phyloP scores from a whole-genome alignment of 192 early-diverging fungal species.

The Coemansia sp. region DNA sequence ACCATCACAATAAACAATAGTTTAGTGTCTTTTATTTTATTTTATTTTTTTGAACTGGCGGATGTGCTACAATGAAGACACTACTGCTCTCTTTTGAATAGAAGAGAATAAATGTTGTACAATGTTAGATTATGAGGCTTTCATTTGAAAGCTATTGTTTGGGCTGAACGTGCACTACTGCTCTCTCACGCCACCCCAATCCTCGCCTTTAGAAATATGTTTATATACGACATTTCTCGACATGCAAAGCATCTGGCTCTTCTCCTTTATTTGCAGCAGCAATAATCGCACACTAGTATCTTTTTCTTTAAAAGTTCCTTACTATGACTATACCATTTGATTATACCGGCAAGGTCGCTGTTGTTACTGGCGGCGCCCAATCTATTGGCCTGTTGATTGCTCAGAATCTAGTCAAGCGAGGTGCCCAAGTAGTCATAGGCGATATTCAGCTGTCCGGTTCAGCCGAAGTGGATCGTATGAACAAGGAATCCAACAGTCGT shows the following conservation, averaged over 20 bases:
- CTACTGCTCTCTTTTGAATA: neutral
- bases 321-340: slow-evolving; percentile 1
- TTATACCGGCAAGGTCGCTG: slow-evolving; percentile 58
- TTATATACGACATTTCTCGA: neutral
- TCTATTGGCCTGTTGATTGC: slow-evolving; percentile 61
- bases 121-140: neutral
- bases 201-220: neutral
- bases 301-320: neutral
- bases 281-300: neutral
- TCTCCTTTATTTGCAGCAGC: neutral
- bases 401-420: slow-evolving; percentile 52
- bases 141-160: neutral
- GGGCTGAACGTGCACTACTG: neutral
- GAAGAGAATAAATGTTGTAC: neutral
- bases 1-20: no score
- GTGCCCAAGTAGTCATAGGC: slow-evolving; percentile 60
- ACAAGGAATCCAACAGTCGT: slow-evolving; percentile 16
- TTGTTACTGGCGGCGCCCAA: slow-evolving; percentile 66
- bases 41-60: no score
- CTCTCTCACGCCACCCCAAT: neutral
- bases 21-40: no score
- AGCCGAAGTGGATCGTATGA: slow-evolving; percentile 27
- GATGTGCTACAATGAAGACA: neutral
- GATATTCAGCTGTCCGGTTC: slow-evolving; percentile 41
- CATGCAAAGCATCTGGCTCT: neutral